These are phyloP conservation scores for Ceraceosorus bombacis DNA, from an alignment of 1,284 basidiomycete species.

Conservation along the genomic window DNA sequence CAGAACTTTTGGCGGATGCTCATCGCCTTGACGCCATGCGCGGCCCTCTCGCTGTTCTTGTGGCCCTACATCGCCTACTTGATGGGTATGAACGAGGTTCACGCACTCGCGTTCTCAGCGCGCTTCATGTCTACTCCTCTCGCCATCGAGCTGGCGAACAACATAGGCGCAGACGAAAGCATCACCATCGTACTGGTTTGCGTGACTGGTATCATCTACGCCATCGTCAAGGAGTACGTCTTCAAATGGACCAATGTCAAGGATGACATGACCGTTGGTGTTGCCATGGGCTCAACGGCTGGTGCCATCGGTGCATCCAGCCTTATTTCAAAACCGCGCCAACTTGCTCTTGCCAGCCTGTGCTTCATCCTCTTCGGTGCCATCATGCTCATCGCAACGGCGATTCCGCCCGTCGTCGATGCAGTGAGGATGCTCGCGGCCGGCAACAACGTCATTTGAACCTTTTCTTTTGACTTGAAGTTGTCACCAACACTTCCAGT, in stretches of 20 bases:
- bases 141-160: conserved; percentile 34
- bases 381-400: conserved; percentile 29
- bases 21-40: conserved; percentile 24
- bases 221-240: conserved; percentile 32
- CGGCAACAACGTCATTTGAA: too few relatives aligned
- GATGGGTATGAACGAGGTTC: conserved; percentile 23
- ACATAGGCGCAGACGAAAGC: conserved; percentile 31
- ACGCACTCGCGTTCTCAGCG: conserved; percentile 27
- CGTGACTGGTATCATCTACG: conserved; percentile 35
- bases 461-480: too few relatives aligned
- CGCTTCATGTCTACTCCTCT: conserved; percentile 38
- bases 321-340: conserved; percentile 27
- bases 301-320: conserved; percentile 35
- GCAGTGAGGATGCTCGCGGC: too few relatives aligned
- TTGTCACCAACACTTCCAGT: too few relatives aligned
- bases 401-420: conserved; percentile 29
- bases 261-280: conserved; percentile 29
- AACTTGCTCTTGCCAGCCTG: conserved; percentile 33
- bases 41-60: conserved; percentile 25
- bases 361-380: conserved; percentile 36
- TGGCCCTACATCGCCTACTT: conserved; percentile 25
- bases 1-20: conserved; percentile 25
- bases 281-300: conserved; percentile 33
- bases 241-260: conserved; percentile 25
- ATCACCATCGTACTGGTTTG: conserved; percentile 40